Percentiles rank a stretch among this genome's conserved stretches.
Conservation (phyloP, 169 alveolate genomes). For the Cryptosporidium tyzzeri region DNA sequence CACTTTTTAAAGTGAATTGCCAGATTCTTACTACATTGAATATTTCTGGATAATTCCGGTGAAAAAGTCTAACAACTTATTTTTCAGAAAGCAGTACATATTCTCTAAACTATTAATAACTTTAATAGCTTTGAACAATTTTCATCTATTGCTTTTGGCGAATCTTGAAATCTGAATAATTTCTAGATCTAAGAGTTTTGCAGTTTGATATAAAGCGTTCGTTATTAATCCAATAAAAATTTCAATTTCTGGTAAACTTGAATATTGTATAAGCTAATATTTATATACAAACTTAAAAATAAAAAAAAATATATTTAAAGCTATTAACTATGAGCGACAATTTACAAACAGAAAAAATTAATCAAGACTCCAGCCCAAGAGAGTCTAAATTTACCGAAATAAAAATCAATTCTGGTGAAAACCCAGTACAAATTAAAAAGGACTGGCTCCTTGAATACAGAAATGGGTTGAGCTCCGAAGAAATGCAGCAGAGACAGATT, state of each 20-base stretch:
- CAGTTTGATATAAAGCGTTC: neutral
- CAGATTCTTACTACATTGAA: neutral
- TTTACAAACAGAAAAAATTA: constrained; percentile 3
- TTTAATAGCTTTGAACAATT: neutral
- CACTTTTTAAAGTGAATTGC: constrained; percentile 1
- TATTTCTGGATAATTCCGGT: neutral
- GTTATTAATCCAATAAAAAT: neutral
- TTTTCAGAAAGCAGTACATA: neutral
- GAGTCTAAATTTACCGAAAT: constrained; percentile 53
- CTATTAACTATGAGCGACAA: constrained; percentile 28
- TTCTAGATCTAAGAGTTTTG: neutral
- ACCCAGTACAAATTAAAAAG: constrained; percentile 53
- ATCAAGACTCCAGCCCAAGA: constrained; percentile 25
- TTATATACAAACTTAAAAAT: neutral
- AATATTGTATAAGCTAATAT: neutral
- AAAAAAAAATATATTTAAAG: constrained; percentile 15
- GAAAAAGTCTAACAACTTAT: neutral
- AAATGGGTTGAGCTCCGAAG: constrained; percentile 50
- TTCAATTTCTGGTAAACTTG: neutral
- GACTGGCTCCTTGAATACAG: constrained; percentile 71
- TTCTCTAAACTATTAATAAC: neutral
- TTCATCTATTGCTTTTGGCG: neutral
- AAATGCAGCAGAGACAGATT: constrained; percentile 61
- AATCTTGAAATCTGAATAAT: neutral
- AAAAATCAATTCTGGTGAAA: constrained; percentile 40